A percentile compares a stretch with the other conserved stretches of the same genome.
These are phyloP conservation scores for Eucalyptus fibrosa DNA, from an alignment of 345 rosid genomes.

Conservation along the genomic window DNA sequence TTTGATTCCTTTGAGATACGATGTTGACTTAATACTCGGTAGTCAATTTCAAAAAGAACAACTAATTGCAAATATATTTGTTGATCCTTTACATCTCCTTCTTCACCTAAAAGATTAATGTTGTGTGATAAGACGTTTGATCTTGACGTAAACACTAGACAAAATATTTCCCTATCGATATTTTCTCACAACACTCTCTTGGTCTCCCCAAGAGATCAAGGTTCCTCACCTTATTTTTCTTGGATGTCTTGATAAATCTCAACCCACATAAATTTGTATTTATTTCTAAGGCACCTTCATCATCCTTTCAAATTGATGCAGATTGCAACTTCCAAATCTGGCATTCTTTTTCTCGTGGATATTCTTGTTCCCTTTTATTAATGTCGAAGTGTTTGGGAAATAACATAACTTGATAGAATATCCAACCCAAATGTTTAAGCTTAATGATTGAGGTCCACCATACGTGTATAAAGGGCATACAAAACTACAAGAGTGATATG, in stretches of 20 bases:
- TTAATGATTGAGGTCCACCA: neutral
- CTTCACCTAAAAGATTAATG: neutral
- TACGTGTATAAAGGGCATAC: neutral
- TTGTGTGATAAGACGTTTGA: neutral
- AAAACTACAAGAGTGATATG: neutral
- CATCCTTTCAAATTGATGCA: neutral
- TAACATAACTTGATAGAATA: neutral
- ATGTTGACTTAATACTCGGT: too few species aligned
- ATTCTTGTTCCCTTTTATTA: neutral
- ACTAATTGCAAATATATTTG: neutral
- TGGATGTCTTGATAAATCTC: accelerated
- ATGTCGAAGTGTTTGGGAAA: neutral
- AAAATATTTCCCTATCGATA: neutral
- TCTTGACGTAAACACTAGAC: neutral
- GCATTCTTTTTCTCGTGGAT: neutral
- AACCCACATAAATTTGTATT: neutral
- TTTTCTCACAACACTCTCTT: neutral
- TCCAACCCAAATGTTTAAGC: neutral
- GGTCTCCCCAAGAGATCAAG: neutral
- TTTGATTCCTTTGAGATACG: neutral
- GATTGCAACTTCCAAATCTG: neutral
- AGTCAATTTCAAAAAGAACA: neutral
- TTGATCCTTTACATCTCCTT: neutral
- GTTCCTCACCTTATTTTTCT: neutral
- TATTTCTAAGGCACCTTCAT: neutral